These are phyloP conservation scores for Anthoceros angustus DNA, from an alignment of 225 moss, liverwort and hornwort species.

Conservation along the genomic window DNA sequence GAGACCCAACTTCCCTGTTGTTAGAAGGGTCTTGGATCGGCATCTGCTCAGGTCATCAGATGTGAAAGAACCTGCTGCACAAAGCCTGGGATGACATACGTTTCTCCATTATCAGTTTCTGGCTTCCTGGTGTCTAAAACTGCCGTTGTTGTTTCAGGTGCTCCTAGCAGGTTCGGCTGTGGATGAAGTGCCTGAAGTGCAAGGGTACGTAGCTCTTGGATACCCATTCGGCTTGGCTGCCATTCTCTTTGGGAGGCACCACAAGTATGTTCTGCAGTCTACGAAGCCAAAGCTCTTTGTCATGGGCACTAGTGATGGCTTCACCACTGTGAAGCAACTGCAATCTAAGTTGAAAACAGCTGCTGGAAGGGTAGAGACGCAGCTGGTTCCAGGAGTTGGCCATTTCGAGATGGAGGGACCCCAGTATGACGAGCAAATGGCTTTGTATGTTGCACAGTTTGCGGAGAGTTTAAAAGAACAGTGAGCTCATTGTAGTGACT, in stretches of 20 bases:
- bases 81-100: too few species aligned
- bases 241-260: constrained; percentile 62
- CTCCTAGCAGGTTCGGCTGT: constrained; percentile 69
- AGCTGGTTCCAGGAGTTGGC: constrained; percentile 51
- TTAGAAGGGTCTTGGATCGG: not conserved
- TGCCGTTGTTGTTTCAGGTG: constrained; percentile 27
- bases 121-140: not conserved
- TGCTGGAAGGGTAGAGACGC: constrained; percentile 61
- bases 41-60: not conserved
- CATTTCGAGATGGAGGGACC: constrained; percentile 93
- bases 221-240: constrained; percentile 78
- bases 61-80: not conserved
- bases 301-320: constrained; percentile 87
- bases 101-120: not conserved
- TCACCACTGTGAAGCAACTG: constrained; percentile 81
- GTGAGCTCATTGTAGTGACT: too few species aligned
- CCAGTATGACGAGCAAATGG: constrained; percentile 62
- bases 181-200: constrained; percentile 39
- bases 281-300: constrained; percentile 78
- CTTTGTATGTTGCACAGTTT: constrained; percentile 42
- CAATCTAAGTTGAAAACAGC: constrained; percentile 66
- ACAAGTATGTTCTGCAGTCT: constrained; percentile 54
- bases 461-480: constrained; percentile 16
- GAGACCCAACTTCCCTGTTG: not conserved
- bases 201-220: constrained; percentile 68